Percentiles rank a stretch among this genome's conserved stretches.
Conservation (phyloP, 2,329 filamentous ascomycete species). For the Paecilomyces formosus region DNA sequence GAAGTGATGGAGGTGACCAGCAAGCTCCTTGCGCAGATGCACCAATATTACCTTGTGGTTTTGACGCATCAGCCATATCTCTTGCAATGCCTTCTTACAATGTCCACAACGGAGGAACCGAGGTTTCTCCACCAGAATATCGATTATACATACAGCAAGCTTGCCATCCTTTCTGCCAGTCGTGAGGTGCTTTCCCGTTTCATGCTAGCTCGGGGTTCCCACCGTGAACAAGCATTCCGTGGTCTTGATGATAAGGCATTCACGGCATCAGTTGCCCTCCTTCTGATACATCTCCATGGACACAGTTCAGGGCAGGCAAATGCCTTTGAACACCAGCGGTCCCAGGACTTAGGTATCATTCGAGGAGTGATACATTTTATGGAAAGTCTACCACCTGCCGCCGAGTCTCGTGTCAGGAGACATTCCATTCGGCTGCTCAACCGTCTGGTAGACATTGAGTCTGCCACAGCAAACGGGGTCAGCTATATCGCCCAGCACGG, state of each 20-base stretch:
- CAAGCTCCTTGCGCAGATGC: conserved; percentile 12
- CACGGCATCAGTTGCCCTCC: conserved; percentile 7
- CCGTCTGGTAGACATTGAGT: conserved; percentile 3
- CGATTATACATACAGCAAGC: conserved; percentile 10
- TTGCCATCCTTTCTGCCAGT: conserved; percentile 10
- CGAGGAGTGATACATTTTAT: neutral
- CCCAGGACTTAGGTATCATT: neutral
- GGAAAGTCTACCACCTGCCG: neutral
- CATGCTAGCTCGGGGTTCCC: conserved; percentile 8
- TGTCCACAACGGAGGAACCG: neutral
- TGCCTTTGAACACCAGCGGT: neutral
- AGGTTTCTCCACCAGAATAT: neutral
- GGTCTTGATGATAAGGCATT: conserved; percentile 14
- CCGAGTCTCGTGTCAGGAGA: neutral
- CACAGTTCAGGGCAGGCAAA: conserved; percentile 3
- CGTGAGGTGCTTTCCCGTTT: conserved; percentile 13
- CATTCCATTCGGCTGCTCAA: conserved; percentile 3
- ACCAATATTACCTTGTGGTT: conserved; percentile 15
- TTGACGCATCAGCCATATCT: conserved; percentile 15
- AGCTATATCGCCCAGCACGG: neutral
- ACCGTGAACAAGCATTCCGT: conserved; percentile 10
- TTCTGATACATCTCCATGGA: conserved; percentile 12
- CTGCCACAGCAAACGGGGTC: conserved; percentile 4
- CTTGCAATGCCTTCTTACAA: neutral
- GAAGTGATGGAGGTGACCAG: conserved; percentile 7